Evolutionary conservation across 768 basidiomycete genomes (phyloP), one percentile per base, ranked within the genome.

Genomic region (Leccinum fibrillosum): DNA sequence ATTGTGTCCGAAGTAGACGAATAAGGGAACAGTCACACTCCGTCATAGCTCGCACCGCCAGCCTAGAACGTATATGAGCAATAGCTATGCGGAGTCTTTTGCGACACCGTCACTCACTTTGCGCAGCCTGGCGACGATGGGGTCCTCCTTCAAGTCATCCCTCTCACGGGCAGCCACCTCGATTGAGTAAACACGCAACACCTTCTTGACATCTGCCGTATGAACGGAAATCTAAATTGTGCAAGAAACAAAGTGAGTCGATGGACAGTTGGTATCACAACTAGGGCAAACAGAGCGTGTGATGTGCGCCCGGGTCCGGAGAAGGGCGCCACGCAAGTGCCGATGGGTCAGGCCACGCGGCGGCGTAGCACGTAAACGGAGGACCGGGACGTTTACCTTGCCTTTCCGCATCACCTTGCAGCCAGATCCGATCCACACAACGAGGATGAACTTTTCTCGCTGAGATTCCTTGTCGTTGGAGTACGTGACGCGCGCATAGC

Each of bases 401-500:
- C 88, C 94, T 76, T 87, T 89, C 60, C 94, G 82, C 94, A 96
- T 93, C 62, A 94, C 82, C 76, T 92, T 94, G 75, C 92, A 90
- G 44, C 76, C 74, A 19, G 82, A 76, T 47, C 92, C 91, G 74
- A 92, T 93, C 90, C 90, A 92, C 48, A 84, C 80, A 71, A 92
- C 80, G 67, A 92, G 82, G 64, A 90, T 83, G 76, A 92, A 91
- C 80, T 96, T 97, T 80, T 95, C 90, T 58, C 94, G 84, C 70
- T 77, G 82, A 45, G 86, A 88, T 75, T 94, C 89, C 72, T 88
- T 89, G 78, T 94, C 91, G 71, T 90, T 94, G 54, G 89, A 79
- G 74, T 90, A 97, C 61, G 84, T 80, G 62, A 98, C 82, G 64
- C 92, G 88, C 51, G 76, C 90, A 72, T 96, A 96, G 30, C 83